A percentile compares a stretch with the other conserved stretches of the same genome.
phyloP scores from a whole-genome alignment of 768 basidiomycete genomes.

The Termitomyces bulborhizus region DNA sequence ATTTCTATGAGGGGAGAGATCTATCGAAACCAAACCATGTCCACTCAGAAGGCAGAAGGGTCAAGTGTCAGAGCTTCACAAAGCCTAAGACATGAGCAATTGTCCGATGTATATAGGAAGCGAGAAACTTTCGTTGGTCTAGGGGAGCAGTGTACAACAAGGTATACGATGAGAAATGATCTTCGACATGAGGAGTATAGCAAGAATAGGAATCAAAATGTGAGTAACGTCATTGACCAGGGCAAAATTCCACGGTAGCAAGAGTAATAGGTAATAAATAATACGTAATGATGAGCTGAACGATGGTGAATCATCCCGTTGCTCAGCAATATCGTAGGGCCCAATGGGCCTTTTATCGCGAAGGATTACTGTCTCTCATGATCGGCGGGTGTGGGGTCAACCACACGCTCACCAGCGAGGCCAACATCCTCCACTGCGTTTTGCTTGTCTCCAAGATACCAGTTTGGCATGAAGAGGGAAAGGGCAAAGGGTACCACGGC shows the following conservation, averaged over 20 bases:
- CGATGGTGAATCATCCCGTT: neutral
- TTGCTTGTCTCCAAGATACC: slow-evolving; percentile 63
- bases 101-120: too few relatives aligned
- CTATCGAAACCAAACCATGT: too few relatives aligned
- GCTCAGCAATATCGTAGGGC: too few relatives aligned
- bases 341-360: neutral
- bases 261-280: neutral
- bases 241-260: neutral
- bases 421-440: slow-evolving; percentile 56
- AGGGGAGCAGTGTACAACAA: neutral
- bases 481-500: slow-evolving; percentile 54
- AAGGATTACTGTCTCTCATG: slow-evolving; percentile 8
- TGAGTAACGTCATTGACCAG: neutral
- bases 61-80: too few relatives aligned
- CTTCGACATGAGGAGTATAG: neutral
- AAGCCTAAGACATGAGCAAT: too few relatives aligned
- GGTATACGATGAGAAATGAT: neutral
- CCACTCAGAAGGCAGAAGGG: too few relatives aligned
- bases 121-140: neutral
- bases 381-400: neutral
- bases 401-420: slow-evolving; percentile 21
- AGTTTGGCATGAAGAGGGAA: slow-evolving; percentile 56
- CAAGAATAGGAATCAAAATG: neutral
- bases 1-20: too few relatives aligned
- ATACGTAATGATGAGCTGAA: neutral